A percentile compares a stretch with the other conserved stretches of the same genome.
phyloP scores from a whole-genome alignment of 2,329 filamentous ascomycete species.

The Acrocalymma vagum region DNA sequence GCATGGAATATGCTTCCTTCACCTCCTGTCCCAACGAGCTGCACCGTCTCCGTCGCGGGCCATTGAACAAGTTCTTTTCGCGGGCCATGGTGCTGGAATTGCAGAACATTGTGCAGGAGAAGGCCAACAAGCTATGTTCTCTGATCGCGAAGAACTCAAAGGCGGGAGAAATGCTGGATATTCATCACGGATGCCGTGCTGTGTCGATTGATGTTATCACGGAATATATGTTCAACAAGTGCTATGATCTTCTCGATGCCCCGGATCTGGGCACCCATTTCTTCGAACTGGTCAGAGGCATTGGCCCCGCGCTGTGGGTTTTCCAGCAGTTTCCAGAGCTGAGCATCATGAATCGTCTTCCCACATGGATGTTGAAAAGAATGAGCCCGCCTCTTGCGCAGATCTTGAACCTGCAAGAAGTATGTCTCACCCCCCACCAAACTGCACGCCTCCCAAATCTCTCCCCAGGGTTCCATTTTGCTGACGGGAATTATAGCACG shows the following conservation, averaged over 20 bases:
- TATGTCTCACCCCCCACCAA: slow-evolving; percentile 2
- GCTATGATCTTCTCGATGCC: slow-evolving; percentile 37
- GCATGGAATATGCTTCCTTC: slow-evolving; percentile 6
- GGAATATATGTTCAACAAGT: slow-evolving; percentile 35
- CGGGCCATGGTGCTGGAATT: no score
- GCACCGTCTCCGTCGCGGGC: slow-evolving; percentile 7
- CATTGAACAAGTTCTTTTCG: slow-evolving; percentile 31
- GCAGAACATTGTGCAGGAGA: slow-evolving; percentile 30
- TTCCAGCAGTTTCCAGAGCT: slow-evolving; percentile 32
- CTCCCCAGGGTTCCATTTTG: slow-evolving; percentile 7
- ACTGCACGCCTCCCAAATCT: slow-evolving; percentile 1
- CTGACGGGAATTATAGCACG: slow-evolving; percentile 10
- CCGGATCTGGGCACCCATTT: slow-evolving; percentile 28
- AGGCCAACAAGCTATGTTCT: slow-evolving; percentile 23
- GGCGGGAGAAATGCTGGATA: slow-evolving; percentile 23
- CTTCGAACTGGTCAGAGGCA: slow-evolving; percentile 29
- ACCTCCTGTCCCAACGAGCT: slow-evolving; percentile 5
- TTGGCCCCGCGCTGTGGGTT: slow-evolving; percentile 24
- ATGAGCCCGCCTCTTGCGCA: slow-evolving; percentile 20
- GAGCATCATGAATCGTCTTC: slow-evolving; percentile 18
- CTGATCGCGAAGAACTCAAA: slow-evolving; percentile 15
- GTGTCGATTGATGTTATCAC: slow-evolving; percentile 25
- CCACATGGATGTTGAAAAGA: slow-evolving; percentile 26
- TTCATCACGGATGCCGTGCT: slow-evolving; percentile 33
- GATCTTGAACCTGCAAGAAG: slow-evolving; percentile 1